A percentile compares a stretch with the other conserved stretches of the same genome.
These are phyloP conservation scores for Talaromyces thailandensis DNA, from an alignment of 495 filamentous ascomycete genomes.

Conservation along the genomic window DNA sequence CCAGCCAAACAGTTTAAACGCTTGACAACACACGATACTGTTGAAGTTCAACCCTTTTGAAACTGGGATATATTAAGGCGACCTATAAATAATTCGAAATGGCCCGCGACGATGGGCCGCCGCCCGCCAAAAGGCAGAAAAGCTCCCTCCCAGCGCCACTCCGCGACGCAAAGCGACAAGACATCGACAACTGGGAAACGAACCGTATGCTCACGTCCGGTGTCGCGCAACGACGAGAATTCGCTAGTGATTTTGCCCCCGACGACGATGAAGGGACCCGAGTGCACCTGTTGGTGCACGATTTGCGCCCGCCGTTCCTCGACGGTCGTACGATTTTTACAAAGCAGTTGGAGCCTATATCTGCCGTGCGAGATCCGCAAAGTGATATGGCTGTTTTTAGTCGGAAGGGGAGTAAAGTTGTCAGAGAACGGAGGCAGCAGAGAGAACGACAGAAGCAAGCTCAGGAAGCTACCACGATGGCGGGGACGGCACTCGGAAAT, in stretches of 20 bases:
- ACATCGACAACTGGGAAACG: slow-evolving; percentile 95
- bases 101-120: slow-evolving; percentile 28
- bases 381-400: slow-evolving; percentile 99
- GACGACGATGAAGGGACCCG: slow-evolving; percentile 89
- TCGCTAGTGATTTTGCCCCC: slow-evolving; percentile 70
- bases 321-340: slow-evolving; percentile 95
- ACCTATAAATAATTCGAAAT: slow-evolving; percentile 13
- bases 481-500: slow-evolving; percentile 87
- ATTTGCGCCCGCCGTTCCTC: slow-evolving; percentile 89
- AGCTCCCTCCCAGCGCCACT: slow-evolving; percentile 28
- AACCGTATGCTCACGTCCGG: slow-evolving; percentile 97
- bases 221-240: slow-evolving; percentile 81
- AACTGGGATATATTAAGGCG: background rate
- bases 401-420: slow-evolving; percentile 88
- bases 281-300: slow-evolving; percentile 87
- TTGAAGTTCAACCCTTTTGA: background rate
- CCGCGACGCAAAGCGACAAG: slow-evolving; percentile 68
- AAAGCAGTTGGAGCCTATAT: slow-evolving; percentile 92
- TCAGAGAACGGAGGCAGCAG: slow-evolving; percentile 83
- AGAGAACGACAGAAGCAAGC: slow-evolving; percentile 92
- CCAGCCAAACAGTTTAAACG: background rate
- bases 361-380: slow-evolving; percentile 86
- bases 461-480: slow-evolving; percentile 88
- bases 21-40: background rate
- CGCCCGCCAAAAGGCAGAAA: slow-evolving; percentile 37